Base-by-base conservation (phyloP, 352 stramenopile species). In the Phytophthora fragariaefolia region DNA sequence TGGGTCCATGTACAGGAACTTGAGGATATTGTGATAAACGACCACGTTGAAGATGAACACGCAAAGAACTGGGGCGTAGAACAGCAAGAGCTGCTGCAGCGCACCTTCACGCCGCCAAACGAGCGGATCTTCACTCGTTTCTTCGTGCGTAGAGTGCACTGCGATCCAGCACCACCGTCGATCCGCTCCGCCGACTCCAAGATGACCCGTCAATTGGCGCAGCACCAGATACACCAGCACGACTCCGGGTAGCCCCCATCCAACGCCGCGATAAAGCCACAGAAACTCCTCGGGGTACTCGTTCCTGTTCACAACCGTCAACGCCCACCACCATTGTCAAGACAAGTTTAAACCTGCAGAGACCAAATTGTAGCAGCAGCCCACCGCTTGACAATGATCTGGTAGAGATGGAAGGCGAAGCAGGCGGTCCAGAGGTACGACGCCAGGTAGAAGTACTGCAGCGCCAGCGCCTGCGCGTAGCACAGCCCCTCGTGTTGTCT, bases 341-440 rank as follows among this genome's bases (percentile, higher is more conserved):
- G 17, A 18, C 12, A 12, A 57, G n/a, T n/a, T n/a, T n/a, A n/a
- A n/a, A n/a, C n/a, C n/a, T n/a, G n/a, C n/a, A n/a, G n/a, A n/a
- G n/a, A n/a, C n/a, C n/a, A n/a, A n/a, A n/a, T n/a, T n/a, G n/a
- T n/a, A n/a, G n/a, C n/a, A n/a, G n/a, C n/a, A n/a, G n/a, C 79
- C 45, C 32, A 86, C 68, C 80, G 71, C 53, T 89, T 84, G 40
- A 92, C 83, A 49, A 95, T 90, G 78, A 95, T 91, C 67, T 93
- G 85, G 73, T 92, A 95, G 58, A 95, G 74, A 66, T 95, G 83
- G 53, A 93, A 93, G 28, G 87, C 87, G 50, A 95, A 95, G 74
- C 87, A 95, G 2, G 73, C 77, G 0, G 87, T 95, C 87, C 87
- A 95, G 52, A 95, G 66, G 58, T 92, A 94, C 30, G 84, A 93